Conservation (phyloP, 2,329 filamentous ascomycete species). For the Nemania bipapillata region DNA sequence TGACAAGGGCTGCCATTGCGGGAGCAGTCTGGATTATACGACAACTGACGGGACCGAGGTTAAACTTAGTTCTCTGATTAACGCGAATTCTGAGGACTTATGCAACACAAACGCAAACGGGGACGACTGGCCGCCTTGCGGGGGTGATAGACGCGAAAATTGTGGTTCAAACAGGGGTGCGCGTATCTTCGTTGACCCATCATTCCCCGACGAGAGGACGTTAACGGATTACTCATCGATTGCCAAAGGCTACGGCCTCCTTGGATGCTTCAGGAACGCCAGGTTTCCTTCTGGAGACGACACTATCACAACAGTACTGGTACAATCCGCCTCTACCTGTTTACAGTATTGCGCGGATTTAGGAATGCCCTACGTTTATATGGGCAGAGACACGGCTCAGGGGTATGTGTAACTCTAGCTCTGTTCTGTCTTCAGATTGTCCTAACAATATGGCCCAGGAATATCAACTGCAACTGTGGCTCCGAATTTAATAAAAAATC, state of each 20-base stretch:
- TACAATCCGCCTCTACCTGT: slow-evolving; percentile 6
- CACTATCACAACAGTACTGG: not conserved
- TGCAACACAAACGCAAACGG: not conserved
- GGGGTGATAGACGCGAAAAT: slow-evolving; percentile 44
- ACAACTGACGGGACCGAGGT: not conserved
- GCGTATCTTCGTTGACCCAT: slow-evolving; percentile 47
- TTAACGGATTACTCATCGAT: slow-evolving; percentile 9
- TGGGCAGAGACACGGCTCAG: slow-evolving; percentile 1
- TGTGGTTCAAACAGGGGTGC: slow-evolving; percentile 46
- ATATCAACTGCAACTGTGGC: slow-evolving; percentile 32
- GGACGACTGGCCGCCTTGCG: slow-evolving; percentile 35
- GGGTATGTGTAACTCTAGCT: slow-evolving; percentile 21
- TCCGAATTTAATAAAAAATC: slow-evolving; percentile 24
- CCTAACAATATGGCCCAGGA: slow-evolving; percentile 18
- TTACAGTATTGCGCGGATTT: slow-evolving; percentile 37
- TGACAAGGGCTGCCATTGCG: slow-evolving; percentile 45
- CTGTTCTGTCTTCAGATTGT: no score
- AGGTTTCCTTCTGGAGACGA: slow-evolving; percentile 34
- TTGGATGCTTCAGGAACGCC: slow-evolving; percentile 47
- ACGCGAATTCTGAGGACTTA: slow-evolving; percentile 20
- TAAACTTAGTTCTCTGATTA: not conserved
- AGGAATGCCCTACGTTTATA: slow-evolving; percentile 33
- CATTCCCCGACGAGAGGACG: slow-evolving; percentile 40
- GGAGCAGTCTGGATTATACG: slow-evolving; percentile 38
- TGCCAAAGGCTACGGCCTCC: slow-evolving; percentile 36